Evolutionary conservation across 768 basidiomycete species (phyloP).

Genomic region (Lentinula boryana): DNA sequence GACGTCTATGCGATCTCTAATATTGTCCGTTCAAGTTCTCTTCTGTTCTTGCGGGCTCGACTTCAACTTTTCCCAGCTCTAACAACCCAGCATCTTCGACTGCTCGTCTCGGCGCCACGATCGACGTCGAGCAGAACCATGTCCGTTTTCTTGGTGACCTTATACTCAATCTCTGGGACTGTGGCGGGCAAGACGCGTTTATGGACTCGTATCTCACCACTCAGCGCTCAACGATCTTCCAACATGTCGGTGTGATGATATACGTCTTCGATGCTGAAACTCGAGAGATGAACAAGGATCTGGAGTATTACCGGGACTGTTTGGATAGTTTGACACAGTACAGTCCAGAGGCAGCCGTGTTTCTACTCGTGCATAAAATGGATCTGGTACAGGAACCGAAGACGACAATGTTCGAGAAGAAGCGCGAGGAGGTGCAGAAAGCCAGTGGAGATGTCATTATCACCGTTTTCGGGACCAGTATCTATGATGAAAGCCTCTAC

Average conservation of each 20-base stretch:
- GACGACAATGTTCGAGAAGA: conserved; percentile 57
- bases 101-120: conserved; percentile 88
- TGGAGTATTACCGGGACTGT: conserved; percentile 90
- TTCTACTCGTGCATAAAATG: conserved; percentile 97
- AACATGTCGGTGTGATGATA: conserved; percentile 94
- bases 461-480: conserved; percentile 88
- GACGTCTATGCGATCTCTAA: conserved; percentile 98
- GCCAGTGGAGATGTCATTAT: conserved; percentile 56
- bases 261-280: conserved; percentile 97
- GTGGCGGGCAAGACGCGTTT: conserved; percentile 96
- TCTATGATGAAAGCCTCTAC: conserved; percentile 96
- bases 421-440: conserved; percentile 66
- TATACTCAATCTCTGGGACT: conserved; percentile 97
- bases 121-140: conserved; percentile 97
- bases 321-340: conserved; percentile 74
- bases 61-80: conserved; percentile 46
- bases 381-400: conserved; percentile 76
- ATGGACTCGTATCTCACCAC: conserved; percentile 95
- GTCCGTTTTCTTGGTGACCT: conserved; percentile 96
- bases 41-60: conserved; percentile 9
- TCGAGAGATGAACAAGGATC: conserved; percentile 77
- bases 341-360: conserved; percentile 80
- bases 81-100: conserved; percentile 94
- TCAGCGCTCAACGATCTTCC: conserved; percentile 92
- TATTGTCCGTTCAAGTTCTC: conserved; percentile 65